A percentile compares a stretch with the other conserved stretches of the same genome.
Conservation (phyloP, 768 basidiomycete genomes). For the Holtermannia corniformis region DNA sequence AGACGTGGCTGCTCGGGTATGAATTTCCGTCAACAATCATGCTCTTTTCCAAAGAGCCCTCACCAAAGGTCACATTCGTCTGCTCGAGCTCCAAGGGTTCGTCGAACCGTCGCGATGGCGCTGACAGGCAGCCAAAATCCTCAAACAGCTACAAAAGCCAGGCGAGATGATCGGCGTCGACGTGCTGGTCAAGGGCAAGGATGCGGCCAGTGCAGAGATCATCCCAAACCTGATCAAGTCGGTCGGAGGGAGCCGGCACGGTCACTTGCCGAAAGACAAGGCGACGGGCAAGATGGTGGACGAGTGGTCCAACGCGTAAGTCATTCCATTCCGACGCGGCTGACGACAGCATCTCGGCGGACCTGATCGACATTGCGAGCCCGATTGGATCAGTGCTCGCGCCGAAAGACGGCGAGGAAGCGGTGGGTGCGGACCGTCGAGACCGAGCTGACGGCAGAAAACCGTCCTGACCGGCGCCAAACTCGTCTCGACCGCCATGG, state of each 20-base stretch:
- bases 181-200: constrained; percentile 48
- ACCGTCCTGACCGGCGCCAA: constrained; percentile 60
- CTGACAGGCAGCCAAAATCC: constrained; percentile 60
- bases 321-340: constrained; percentile 42
- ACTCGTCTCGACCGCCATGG: constrained; percentile 74
- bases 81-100: constrained; percentile 84
- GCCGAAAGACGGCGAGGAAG: constrained; percentile 82
- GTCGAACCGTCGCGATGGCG: constrained; percentile 4
- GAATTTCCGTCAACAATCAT: constrained; percentile 93
- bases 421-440: constrained; percentile 49
- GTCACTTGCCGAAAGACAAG: constrained; percentile 68
- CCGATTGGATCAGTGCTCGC: constrained; percentile 71
- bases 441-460: constrained; percentile 51
- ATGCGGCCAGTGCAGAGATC: constrained; percentile 49
- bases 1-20: constrained; percentile 96
- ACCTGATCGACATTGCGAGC: constrained; percentile 66
- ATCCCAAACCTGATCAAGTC: constrained; percentile 57
- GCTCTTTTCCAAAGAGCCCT: constrained; percentile 51
- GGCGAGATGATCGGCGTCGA: constrained; percentile 53
- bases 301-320: constrained; percentile 65
- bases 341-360: constrained; percentile 55
- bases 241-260: constrained; percentile 45
- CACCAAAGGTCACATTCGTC: constrained; percentile 64
- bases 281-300: constrained; percentile 74
- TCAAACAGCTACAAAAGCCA: constrained; percentile 57